Evolutionary conservation across 306 rosid genomes (phyloP).

Genomic region (Cucurbita argyrosperma): DNA sequence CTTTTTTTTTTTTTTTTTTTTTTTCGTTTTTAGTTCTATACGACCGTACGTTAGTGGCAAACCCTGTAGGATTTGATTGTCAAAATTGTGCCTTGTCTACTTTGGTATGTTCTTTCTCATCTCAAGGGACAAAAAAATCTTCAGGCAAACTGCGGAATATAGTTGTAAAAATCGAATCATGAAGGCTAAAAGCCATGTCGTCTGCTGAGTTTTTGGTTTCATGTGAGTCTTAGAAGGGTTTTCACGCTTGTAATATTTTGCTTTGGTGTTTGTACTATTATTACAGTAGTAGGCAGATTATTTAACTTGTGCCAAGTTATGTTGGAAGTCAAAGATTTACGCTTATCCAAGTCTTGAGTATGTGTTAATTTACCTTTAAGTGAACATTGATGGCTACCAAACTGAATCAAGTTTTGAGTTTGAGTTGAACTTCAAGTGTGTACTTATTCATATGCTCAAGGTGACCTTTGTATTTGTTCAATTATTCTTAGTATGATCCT

Average conservation of each 20-base stretch:
- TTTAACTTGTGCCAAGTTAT: not conserved
- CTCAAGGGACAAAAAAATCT: not conserved
- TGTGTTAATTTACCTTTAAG: not conserved
- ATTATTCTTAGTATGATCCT: not conserved
- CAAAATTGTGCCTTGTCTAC: not conserved
- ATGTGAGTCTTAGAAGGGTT: not conserved
- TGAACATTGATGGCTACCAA: not conserved
- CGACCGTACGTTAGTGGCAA: not conserved
- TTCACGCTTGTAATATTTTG: not conserved
- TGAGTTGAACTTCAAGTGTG: not conserved
- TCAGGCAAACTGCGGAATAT: not conserved
- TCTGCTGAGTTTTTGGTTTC: not conserved
- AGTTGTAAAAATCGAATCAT: not conserved
- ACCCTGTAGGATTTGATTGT: not conserved
- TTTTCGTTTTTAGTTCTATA: not conserved
- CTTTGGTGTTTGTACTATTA: not conserved
- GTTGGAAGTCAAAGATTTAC: not conserved
- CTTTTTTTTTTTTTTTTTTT: not conserved
- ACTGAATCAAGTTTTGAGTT: not conserved
- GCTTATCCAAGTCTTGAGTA: not conserved
- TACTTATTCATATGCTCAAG: not conserved
- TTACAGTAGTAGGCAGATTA: not conserved
- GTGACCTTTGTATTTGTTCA: not conserved
- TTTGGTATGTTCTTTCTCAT: not conserved
- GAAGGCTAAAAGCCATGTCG: not conserved